Percentiles rank a stretch among this genome's conserved stretches.
phyloP scores from a whole-genome alignment of 1,139 yeast genomes.

The Pichia sp. region DNA sequence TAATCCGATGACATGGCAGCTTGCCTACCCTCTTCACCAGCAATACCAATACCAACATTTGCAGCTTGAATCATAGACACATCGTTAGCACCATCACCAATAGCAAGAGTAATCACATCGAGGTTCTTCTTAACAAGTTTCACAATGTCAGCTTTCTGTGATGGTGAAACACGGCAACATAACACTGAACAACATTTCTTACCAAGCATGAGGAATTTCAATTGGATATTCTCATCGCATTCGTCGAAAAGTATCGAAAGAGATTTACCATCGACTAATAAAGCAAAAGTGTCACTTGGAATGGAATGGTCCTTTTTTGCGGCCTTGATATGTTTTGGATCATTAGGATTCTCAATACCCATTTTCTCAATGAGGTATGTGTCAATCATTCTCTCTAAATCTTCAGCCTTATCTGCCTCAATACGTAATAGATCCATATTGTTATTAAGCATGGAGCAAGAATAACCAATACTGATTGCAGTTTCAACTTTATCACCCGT shows the following conservation, averaged over 20 bases:
- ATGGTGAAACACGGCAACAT: constrained; percentile 61
- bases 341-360: constrained; percentile 27
- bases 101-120: constrained; percentile 53
- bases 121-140: constrained; percentile 43
- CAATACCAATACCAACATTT: constrained; percentile 59
- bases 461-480: constrained; percentile 95
- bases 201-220: constrained; percentile 48
- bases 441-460: constrained; percentile 85
- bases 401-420: constrained; percentile 22
- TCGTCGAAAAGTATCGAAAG: constrained; percentile 36
- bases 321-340: constrained; percentile 29
- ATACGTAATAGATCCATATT: constrained; percentile 82
- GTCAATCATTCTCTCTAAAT: constrained; percentile 31
- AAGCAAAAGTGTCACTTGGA: constrained; percentile 41
- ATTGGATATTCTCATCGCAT: constrained; percentile 17
- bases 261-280: constrained; percentile 53
- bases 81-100: constrained; percentile 65
- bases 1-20: constrained; percentile 64
- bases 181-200: constrained; percentile 55
- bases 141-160: constrained; percentile 56
- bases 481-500: constrained; percentile 98
- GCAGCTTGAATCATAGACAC: constrained; percentile 67
- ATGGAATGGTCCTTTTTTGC: constrained; percentile 45
- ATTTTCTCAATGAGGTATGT: constrained; percentile 37
- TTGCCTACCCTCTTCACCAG: constrained; percentile 64